Evolutionary conservation across 805 yeast species (phyloP).

Genomic region (Lipomyces kockii): DNA sequence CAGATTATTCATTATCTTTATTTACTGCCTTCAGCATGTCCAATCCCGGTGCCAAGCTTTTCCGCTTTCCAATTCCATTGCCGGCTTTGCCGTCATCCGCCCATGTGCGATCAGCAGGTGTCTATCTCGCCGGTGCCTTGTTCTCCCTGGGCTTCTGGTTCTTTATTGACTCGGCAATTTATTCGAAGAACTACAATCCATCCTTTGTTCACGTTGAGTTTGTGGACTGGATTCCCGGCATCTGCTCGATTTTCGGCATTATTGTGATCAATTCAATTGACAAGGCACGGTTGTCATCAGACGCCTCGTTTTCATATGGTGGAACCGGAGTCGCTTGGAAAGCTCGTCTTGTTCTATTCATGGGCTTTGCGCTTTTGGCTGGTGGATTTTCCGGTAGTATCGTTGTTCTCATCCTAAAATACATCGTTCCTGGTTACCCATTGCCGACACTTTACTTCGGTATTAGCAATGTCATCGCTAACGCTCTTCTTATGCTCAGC

Average conservation of each 20-base stretch:
- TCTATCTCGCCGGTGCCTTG: constrained; percentile 47
- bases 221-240: constrained; percentile 93
- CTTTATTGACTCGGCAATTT: constrained; percentile 85
- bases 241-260: constrained; percentile 89
- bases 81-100: constrained; percentile 33
- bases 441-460: constrained; percentile 97
- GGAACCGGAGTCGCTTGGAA: constrained; percentile 76
- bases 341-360: constrained; percentile 84
- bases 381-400: constrained; percentile 94
- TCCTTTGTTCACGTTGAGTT: constrained; percentile 85
- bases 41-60: constrained; percentile 27
- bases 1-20: not conserved
- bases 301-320: constrained; percentile 49
- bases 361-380: constrained; percentile 91
- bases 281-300: constrained; percentile 57
- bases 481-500: constrained; percentile 80
- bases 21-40: constrained; percentile 10
- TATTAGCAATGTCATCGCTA: constrained; percentile 79
- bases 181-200: constrained; percentile 81
- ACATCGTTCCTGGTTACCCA: constrained; percentile 72
- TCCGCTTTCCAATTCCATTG: constrained; percentile 35
- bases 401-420: constrained; percentile 84
- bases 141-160: constrained; percentile 90
- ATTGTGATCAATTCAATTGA: constrained; percentile 68
- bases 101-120: constrained; percentile 40